Evolutionary conservation across 768 basidiomycete species (phyloP).

Genomic region (Cystobasidium ongulense): DNA sequence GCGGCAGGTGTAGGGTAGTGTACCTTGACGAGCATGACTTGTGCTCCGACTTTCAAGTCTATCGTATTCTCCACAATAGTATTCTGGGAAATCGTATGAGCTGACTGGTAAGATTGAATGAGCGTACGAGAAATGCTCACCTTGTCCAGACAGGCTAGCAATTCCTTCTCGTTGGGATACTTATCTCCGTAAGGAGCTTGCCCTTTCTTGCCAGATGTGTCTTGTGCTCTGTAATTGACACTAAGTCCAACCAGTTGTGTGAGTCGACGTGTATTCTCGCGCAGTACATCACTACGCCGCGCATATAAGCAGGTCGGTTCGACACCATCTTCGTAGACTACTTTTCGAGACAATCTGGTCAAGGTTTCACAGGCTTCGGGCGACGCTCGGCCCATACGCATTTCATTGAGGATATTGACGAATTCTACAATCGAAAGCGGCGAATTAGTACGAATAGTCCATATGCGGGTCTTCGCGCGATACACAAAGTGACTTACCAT

Average conservation of each 20-base stretch:
- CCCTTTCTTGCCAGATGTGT: background rate
- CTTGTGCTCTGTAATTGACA: background rate
- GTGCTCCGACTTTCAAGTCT: slow-evolving; percentile 65
- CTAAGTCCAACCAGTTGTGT: background rate
- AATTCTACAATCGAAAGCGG: slow-evolving; percentile 55
- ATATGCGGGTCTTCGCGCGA: background rate
- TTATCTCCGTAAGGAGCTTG: background rate
- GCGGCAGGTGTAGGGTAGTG: background rate
- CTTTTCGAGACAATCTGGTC: slow-evolving; percentile 57
- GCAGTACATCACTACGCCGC: background rate
- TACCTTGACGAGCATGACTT: slow-evolving; percentile 75
- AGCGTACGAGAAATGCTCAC: background rate
- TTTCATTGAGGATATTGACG: slow-evolving; percentile 92
- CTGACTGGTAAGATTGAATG: no score
- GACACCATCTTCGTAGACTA: slow-evolving; percentile 69
- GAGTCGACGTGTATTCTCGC: slow-evolving; percentile 6
- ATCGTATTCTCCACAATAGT: slow-evolving; percentile 47
- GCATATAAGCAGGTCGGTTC: slow-evolving; percentile 16
- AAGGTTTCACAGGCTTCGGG: slow-evolving; percentile 60
- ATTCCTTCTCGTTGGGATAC: background rate
- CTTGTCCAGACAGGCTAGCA: slow-evolving; percentile 14
- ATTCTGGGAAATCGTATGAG: slow-evolving; percentile 10
- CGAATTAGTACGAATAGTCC: background rate
- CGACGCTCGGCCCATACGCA: slow-evolving; percentile 76
- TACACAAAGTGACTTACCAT: slow-evolving; percentile 52